These are phyloP conservation scores for Domatiomyces globalis DNA, from an alignment of 2,329 filamentous ascomycete genomes.

Conservation along the genomic window DNA sequence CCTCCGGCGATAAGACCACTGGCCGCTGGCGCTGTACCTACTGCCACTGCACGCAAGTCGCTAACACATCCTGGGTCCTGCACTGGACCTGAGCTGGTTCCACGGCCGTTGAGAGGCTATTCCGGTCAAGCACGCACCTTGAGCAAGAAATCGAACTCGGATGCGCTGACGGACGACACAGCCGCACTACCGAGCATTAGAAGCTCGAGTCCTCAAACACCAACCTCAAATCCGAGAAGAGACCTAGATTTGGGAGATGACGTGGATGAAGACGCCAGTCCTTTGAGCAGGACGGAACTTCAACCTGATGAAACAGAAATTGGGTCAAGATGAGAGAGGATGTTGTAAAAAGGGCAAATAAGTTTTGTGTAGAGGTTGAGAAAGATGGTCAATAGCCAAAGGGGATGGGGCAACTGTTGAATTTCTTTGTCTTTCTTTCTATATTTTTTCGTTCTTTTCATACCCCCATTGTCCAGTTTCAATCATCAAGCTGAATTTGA, in stretches of 20 bases:
- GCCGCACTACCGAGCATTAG: background rate
- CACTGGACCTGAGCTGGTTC: constrained; percentile 13
- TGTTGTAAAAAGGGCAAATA: background rate
- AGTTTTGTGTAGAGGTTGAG: background rate
- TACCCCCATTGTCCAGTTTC: background rate
- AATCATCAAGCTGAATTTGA: background rate
- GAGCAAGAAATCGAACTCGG: constrained; percentile 4
- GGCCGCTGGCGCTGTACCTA: constrained; percentile 2
- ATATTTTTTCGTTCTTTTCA: background rate
- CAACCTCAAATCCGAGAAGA: constrained; percentile 33
- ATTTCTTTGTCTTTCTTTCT: background rate
- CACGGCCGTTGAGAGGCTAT: constrained; percentile 14
- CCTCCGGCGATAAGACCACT: constrained; percentile 20
- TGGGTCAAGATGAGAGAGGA: background rate
- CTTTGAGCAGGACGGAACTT: constrained; percentile 4
- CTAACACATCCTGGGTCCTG: constrained; percentile 20
- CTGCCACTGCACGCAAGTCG: constrained; percentile 3
- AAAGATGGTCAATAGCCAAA: background rate
- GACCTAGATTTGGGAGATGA: constrained; percentile 47
- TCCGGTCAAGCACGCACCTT: constrained; percentile 11
- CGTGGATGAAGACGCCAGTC: constrained; percentile 15
- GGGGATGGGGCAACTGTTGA: background rate
- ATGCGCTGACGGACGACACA: constrained; percentile 5
- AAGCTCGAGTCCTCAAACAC: constrained; percentile 20
- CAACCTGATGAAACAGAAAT: background rate